Conservation (phyloP, 2,329 filamentous ascomycete species). For the Endoconidiophora laricicola region DNA sequence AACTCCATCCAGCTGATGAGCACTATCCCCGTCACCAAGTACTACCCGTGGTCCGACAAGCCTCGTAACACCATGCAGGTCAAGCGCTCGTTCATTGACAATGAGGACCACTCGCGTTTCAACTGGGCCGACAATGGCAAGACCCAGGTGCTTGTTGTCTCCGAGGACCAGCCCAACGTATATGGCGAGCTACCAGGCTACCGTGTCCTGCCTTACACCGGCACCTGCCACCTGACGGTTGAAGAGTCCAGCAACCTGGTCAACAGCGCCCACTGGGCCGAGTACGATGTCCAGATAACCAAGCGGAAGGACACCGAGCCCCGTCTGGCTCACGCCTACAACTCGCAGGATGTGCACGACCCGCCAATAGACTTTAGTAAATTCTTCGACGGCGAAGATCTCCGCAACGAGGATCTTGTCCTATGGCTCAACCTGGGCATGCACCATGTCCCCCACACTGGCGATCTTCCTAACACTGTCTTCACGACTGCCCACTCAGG, state of each 20-base stretch:
- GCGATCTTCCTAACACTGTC: conserved; percentile 20
- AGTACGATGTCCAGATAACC: conserved; percentile 29
- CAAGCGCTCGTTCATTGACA: conserved; percentile 15
- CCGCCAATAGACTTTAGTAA: conserved; percentile 30
- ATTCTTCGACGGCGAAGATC: conserved; percentile 21
- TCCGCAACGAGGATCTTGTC: conserved; percentile 23
- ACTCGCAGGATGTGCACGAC: conserved; percentile 23
- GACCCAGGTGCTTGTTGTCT: conserved; percentile 29
- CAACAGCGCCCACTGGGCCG: conserved; percentile 24
- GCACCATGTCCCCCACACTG: conserved; percentile 39
- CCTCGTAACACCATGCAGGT: conserved; percentile 22
- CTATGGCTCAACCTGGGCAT: conserved; percentile 38
- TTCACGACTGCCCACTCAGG: conserved; percentile 20
- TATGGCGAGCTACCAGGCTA: conserved; percentile 33
- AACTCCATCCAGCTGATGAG: conserved; percentile 22
- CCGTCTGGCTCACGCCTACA: conserved; percentile 19
- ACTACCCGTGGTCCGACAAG: conserved; percentile 23
- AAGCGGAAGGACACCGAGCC: conserved; percentile 27
- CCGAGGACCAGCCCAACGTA: conserved; percentile 27
- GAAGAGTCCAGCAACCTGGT: conserved; percentile 27
- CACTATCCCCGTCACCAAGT: conserved; percentile 19
- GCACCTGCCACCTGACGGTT: conserved; percentile 25
- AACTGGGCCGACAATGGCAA: conserved; percentile 27
- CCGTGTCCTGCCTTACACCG: conserved; percentile 23
- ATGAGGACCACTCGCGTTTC: conserved; percentile 17